These are phyloP conservation scores for Pinus tabuliformis DNA, from an alignment of 75 land plant genomes.

Conservation along the genomic window DNA sequence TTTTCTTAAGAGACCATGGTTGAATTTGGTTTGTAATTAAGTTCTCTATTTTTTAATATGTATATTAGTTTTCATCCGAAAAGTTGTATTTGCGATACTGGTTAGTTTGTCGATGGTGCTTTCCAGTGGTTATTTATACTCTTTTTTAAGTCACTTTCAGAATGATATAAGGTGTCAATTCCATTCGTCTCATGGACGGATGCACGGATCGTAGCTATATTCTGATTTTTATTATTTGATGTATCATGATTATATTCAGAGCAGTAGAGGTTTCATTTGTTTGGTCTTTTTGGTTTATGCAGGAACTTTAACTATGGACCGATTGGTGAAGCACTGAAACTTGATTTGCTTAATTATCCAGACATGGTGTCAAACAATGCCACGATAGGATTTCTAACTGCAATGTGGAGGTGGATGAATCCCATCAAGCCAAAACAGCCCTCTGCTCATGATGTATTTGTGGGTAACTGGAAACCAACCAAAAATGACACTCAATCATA, in stretches of 20 bases:
- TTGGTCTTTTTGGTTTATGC: neutral
- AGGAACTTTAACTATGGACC: conserved; percentile 94
- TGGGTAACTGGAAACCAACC: conserved; percentile 77
- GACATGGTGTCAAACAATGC: conserved; percentile 73
- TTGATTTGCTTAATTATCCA: conserved; percentile 71
- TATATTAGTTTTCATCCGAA: too few species aligned
- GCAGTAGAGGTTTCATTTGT: neutral
- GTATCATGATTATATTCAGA: neutral
- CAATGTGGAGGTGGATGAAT: conserved; percentile 76
- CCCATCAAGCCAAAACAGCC: conserved; percentile 70
- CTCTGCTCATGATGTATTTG: conserved; percentile 75
- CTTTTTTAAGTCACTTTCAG: neutral
- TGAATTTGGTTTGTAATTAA: neutral
- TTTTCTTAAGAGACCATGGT: neutral
- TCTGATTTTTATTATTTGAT: too few species aligned
- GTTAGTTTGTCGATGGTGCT: too few species aligned
- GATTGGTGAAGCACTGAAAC: conserved; percentile 58
- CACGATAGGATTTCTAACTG: conserved; percentile 74
- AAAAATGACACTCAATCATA: conserved; percentile 63
- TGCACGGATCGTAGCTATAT: neutral
- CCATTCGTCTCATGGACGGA: neutral
- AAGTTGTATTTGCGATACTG: too few species aligned
- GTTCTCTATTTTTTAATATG: neutral
- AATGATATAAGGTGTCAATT: neutral
- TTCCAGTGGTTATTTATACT: neutral